Conservation (phyloP, 768 basidiomycete species). For the Auricularia sp. region DNA sequence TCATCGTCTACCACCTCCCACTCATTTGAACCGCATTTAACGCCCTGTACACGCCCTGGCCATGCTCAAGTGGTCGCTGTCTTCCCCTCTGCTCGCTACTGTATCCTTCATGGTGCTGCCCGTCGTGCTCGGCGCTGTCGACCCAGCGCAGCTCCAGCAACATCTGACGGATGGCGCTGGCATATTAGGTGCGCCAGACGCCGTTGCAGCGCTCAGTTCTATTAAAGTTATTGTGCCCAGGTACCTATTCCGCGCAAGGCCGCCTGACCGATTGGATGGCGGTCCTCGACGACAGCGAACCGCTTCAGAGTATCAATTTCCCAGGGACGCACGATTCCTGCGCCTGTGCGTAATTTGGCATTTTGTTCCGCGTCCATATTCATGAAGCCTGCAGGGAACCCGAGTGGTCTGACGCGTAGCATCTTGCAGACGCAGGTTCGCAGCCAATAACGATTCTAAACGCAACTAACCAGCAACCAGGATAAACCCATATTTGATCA, state of each 20-base stretch:
- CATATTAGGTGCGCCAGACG: not conserved
- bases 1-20: too few relatives aligned
- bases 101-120: not conserved
- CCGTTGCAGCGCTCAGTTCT: not conserved
- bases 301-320: not conserved
- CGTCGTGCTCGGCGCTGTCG: not conserved
- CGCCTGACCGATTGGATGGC: slow-evolving; percentile 1
- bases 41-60: not conserved
- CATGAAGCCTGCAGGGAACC: not conserved
- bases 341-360: not conserved
- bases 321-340: not conserved
- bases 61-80: not conserved
- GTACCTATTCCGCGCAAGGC: not conserved
- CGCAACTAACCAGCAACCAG: not conserved
- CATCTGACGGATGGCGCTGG: not conserved
- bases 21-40: too few relatives aligned
- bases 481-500: slow-evolving; percentile 13
- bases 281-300: not conserved
- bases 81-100: not conserved
- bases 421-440: not conserved
- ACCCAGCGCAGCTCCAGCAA: not conserved
- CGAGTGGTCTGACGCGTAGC: not conserved
- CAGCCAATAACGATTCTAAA: not conserved
- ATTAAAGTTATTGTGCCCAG: not conserved
- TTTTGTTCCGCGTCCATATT: not conserved